These are phyloP conservation scores for Solidago caesia DNA, from an alignment of 129 eudicot genomes.

Conservation along the genomic window DNA sequence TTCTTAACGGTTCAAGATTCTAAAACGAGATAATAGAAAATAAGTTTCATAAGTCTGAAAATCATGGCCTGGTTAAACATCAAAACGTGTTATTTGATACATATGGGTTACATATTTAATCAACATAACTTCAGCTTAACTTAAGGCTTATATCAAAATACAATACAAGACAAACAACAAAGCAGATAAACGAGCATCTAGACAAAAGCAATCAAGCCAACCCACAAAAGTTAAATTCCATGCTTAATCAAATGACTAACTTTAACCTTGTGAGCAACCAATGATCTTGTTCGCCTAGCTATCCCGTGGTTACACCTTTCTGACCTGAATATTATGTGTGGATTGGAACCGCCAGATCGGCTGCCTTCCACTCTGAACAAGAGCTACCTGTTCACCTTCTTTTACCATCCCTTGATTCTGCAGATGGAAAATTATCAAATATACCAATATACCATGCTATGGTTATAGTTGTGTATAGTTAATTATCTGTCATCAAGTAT, in stretches of 20 bases:
- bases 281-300: slow-evolving; percentile 3
- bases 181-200: not conserved
- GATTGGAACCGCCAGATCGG: slow-evolving; percentile 98
- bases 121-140: not conserved
- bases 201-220: not conserved
- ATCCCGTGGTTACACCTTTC: slow-evolving; percentile 53
- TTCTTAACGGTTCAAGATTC: not conserved
- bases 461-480: not conserved
- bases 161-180: slow-evolving; percentile 14
- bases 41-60: not conserved
- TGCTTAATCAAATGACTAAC: not conserved
- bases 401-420: slow-evolving; percentile 97
- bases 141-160: slow-evolving; percentile 1
- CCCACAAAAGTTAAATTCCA: not conserved
- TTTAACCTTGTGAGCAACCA: not conserved
- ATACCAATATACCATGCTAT: not conserved
- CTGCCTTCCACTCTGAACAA: slow-evolving; percentile 90
- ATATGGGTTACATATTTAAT: slow-evolving; percentile 3
- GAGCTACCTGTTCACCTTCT: slow-evolving; percentile 91
- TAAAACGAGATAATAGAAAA: not conserved
- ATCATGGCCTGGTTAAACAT: not conserved
- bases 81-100: slow-evolving; percentile 7
- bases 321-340: slow-evolving; percentile 90
- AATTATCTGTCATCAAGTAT: not conserved
- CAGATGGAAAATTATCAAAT: not conserved